Percentiles rank a stretch among this genome's conserved stretches.
These are phyloP conservation scores for Monosporascus sp. DNA, from an alignment of 2,329 filamentous ascomycete genomes.

Conservation along the genomic window DNA sequence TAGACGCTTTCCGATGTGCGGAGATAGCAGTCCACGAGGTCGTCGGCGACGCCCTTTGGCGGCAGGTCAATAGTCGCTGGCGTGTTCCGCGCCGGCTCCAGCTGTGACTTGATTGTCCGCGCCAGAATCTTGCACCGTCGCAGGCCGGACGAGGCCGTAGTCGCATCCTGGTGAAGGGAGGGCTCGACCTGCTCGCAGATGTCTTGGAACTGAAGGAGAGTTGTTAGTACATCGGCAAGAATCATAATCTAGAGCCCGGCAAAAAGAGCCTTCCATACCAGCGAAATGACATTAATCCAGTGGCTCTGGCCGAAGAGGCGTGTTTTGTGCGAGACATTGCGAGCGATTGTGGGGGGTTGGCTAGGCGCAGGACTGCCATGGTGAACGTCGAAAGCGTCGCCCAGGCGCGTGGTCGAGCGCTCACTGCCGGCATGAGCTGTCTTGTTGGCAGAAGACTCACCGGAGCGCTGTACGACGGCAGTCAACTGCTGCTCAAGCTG, in stretches of 20 bases:
- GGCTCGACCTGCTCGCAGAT: constrained; percentile 41
- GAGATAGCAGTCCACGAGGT: constrained; percentile 44
- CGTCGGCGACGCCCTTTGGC: constrained; percentile 35
- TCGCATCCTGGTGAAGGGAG: constrained; percentile 30
- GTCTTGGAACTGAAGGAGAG: constrained; percentile 31
- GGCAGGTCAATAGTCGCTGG: constrained; percentile 40
- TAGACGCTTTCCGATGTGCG: constrained; percentile 40
- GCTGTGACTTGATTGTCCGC: constrained; percentile 43
- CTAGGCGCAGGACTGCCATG: constrained; percentile 28
- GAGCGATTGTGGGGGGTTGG: constrained; percentile 27
- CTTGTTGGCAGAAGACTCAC: constrained; percentile 11
- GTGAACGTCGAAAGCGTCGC: constrained; percentile 38
- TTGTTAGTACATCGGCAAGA: too few species aligned
- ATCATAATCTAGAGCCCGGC: too few species aligned
- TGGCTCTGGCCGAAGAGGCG: constrained; percentile 53
- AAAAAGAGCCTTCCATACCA: too few species aligned
- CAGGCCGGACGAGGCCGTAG: constrained; percentile 31
- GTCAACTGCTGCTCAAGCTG: constrained; percentile 39
- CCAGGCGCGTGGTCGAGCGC: constrained; percentile 26
- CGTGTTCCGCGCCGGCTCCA: constrained; percentile 43
- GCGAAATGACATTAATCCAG: constrained; percentile 39
- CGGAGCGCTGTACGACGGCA: constrained; percentile 10
- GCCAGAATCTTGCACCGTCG: constrained; percentile 48
- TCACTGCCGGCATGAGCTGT: constrained; percentile 11
- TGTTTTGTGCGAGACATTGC: constrained; percentile 48